Evolutionary conservation across 306 rosid species (phyloP).

Genomic region (Ormosia semicastrata): DNA sequence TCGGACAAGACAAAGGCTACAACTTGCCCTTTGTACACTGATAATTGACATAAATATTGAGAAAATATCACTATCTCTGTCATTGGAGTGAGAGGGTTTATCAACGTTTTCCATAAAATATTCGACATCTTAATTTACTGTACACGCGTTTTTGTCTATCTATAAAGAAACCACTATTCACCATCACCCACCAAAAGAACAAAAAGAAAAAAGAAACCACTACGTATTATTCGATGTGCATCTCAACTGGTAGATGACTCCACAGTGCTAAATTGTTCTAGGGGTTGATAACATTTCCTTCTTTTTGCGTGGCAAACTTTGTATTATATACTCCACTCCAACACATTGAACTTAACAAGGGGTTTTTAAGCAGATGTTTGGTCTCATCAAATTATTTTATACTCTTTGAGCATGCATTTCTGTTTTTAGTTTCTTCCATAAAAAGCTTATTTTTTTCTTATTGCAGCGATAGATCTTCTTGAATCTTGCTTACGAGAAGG

Average conservation of each 20-base stretch:
- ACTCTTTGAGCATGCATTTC: too few relatives aligned
- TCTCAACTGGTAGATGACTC: not conserved
- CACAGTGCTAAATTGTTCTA: too few relatives aligned
- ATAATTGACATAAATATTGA: too few relatives aligned
- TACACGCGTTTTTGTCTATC: not conserved
- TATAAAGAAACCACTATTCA: not conserved
- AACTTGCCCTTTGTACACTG: not conserved
- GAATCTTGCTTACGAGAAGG: too few relatives aligned
- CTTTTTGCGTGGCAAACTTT: not conserved
- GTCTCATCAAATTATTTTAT: too few relatives aligned
- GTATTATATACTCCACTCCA: not conserved
- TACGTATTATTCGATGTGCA: not conserved
- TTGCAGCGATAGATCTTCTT: too few relatives aligned
- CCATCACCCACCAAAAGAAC: not conserved
- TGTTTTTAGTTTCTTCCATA: too few relatives aligned
- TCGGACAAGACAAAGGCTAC: not conserved
- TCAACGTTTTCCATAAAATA: not conserved
- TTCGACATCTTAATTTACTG: not conserved
- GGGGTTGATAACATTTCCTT: not conserved
- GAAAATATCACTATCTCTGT: too few relatives aligned
- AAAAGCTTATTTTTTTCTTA: too few relatives aligned
- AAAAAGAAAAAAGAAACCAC: not conserved
- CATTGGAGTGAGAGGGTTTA: too few relatives aligned
- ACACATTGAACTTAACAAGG: not conserved
- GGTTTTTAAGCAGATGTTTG: not conserved